A percentile compares a stretch with the other conserved stretches of the same genome.
phyloP scores from a whole-genome alignment of 148 eudicot genomes.

The Linanthus parryae region DNA sequence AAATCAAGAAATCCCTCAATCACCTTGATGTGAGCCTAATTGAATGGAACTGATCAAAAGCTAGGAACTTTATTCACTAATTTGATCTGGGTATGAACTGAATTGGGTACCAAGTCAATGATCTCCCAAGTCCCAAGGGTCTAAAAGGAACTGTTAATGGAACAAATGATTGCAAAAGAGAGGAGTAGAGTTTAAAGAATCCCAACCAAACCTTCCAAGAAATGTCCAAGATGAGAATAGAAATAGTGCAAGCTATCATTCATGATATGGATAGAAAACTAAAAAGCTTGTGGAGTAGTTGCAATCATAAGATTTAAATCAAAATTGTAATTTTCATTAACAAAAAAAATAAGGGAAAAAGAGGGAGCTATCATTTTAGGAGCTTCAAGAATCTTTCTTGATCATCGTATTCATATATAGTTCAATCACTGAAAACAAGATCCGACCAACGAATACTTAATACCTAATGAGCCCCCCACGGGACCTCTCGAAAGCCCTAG shows the following conservation, averaged over 20 bases:
- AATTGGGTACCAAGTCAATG: too few relatives aligned
- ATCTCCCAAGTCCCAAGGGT: too few relatives aligned
- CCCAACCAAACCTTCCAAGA: conserved; percentile 11
- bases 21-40: background rate
- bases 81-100: too few relatives aligned
- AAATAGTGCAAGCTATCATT: conserved; percentile 5
- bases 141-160: conserved; percentile 5
- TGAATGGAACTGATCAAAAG: background rate
- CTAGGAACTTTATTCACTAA: too few relatives aligned
- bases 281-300: conserved; percentile 42
- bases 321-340: conserved; percentile 4
- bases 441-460: conserved; percentile 30
- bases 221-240: conserved; percentile 14
- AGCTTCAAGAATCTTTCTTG: conserved; percentile 38
- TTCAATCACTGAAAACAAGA: conserved; percentile 33
- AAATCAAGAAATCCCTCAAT: conserved; percentile 8
- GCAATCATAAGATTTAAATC: conserved; percentile 25
- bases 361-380: conserved; percentile 27
- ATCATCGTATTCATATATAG: conserved; percentile 46
- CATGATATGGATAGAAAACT: conserved; percentile 9
- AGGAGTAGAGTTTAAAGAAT: background rate
- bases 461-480: conserved; percentile 35
- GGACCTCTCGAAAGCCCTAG: conserved; percentile 14
- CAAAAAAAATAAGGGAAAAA: conserved; percentile 12
- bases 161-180: conserved; percentile 2